These are phyloP conservation scores for Panellus pusillus DNA, from an alignment of 768 basidiomycete genomes.

Conservation along the genomic window DNA sequence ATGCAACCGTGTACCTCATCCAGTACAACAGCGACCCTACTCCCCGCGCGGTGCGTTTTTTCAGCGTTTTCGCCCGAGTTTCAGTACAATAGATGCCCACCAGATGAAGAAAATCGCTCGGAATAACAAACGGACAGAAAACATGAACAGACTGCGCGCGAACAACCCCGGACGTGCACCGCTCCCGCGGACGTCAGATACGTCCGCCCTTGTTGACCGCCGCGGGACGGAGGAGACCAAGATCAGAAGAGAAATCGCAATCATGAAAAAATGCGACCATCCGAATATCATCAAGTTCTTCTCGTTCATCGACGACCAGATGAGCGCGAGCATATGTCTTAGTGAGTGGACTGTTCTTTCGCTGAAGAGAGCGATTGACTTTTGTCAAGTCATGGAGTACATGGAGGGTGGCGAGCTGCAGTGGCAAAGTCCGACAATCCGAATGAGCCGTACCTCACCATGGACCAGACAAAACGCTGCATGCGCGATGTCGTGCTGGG, in stretches of 20 bases:
- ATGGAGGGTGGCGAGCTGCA: conserved; percentile 93
- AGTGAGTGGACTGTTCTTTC: conserved; percentile 51
- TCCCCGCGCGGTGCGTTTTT: conserved; percentile 9
- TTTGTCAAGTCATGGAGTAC: conserved; percentile 84
- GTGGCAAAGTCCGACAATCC: conserved; percentile 56
- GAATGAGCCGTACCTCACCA: conserved; percentile 70
- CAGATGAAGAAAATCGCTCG: conserved; percentile 22
- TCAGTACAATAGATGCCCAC: not conserved
- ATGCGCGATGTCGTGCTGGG: conserved; percentile 93
- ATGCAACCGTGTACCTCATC: conserved; percentile 17
- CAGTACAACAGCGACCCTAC: conserved; percentile 15
- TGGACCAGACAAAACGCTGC: conserved; percentile 82
- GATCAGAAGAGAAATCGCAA: conserved; percentile 92
- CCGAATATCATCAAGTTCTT: conserved; percentile 86
- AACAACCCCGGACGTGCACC: conserved; percentile 16
- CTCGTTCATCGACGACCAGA: conserved; percentile 93
- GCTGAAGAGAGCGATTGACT: conserved; percentile 11
- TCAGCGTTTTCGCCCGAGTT: not conserved
- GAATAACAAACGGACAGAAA: conserved; percentile 20
- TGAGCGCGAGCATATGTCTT: conserved; percentile 89
- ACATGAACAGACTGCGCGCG: conserved; percentile 18
- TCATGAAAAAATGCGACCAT: conserved; percentile 96
- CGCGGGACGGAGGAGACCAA: conserved; percentile 76
- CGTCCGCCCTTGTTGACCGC: conserved; percentile 60
- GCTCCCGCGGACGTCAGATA: conserved; percentile 9